Base-by-base conservation (phyloP, 805 yeast species). In the Yarrowia keelungensis region DNA sequence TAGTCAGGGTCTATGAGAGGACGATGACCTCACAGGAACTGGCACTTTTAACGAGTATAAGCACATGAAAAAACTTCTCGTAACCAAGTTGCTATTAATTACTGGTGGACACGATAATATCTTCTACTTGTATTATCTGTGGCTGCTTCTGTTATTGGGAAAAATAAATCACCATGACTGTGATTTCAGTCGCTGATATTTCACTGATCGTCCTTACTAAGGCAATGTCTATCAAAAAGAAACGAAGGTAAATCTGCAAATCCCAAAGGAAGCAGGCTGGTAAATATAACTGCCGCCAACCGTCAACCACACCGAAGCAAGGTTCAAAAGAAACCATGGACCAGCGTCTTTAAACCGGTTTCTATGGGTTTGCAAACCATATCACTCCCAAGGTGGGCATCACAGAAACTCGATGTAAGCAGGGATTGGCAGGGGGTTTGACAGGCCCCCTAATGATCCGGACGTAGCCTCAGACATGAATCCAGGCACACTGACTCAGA, bases 341-440 rank as follows among this genome's bases (percentile, higher is more conserved):
- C 32, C 32, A 26, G 32, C 32, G 32, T 26, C 32, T 26, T 26
- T 26, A 26, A 26, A 26, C 32, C 7, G 32, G 32, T 3, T n/a
- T 42, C 10, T 4, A 1, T 14, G 46, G 8, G 43, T 41, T n/a
- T n/a, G n/a, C 15, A 19, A 47, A 47, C 36, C 32, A 26, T 47
- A 47, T 47, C 51, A 12, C 16, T 8, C 5, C 41, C 26, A 35
- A 39, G 59, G 59, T 53, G 59, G 59, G 59, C 59, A 39, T 53
- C 35, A 16, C 19, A 7, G 32, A 16, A 19, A 8, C 32, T 36
- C 11, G 26, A 8, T 8, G 14, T 2, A 53, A 38, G 59, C 59
- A 53, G 59, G 59, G 59, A 53, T 53, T 39, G 59, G 45, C 59
- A 53, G 59, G 59, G 59, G 59, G 10, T 26, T 4, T 2, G 42